A percentile compares a stretch with the other conserved stretches of the same genome.
These are phyloP conservation scores for Acanthamoeba divionensis DNA, from an alignment of 208 protist genomes.

Conservation along the genomic window DNA sequence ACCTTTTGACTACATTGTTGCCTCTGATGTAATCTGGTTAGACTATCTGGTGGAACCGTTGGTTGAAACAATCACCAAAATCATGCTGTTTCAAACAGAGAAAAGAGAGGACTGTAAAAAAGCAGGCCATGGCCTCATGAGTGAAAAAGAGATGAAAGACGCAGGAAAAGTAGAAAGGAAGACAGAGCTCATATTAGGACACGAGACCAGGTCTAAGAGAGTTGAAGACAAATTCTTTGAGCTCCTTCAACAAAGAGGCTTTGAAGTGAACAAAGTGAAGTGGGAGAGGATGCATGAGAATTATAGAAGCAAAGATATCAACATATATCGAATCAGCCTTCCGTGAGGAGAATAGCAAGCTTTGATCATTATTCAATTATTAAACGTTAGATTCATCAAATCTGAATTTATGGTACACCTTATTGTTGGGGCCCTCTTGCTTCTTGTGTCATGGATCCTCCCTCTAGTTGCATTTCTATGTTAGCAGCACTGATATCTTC, in stretches of 20 bases:
- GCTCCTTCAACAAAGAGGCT: not conserved
- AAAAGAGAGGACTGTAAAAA: too few species aligned
- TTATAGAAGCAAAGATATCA: slow-evolving; percentile 3
- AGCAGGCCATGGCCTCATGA: too few species aligned
- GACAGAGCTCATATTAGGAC: slow-evolving; percentile 29
- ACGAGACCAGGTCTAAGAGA: slow-evolving; percentile 10
- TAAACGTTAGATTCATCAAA: too few species aligned
- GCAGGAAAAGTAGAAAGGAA: not conserved
- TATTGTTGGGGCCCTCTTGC: too few species aligned
- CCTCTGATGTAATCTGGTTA: slow-evolving; percentile 36
- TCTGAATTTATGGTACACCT: too few species aligned
- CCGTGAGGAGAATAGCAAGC: too few species aligned
- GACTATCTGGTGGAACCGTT: slow-evolving; percentile 17
- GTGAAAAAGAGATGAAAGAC: not conserved
- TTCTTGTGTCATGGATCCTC: too few species aligned
- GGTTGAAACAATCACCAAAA: not conserved
- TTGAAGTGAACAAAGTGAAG: not conserved
- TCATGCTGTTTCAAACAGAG: too few species aligned
- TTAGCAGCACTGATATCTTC: too few species aligned
- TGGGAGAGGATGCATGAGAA: slow-evolving; percentile 1
- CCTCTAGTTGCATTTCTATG: too few species aligned
- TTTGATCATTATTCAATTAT: too few species aligned
- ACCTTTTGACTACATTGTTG: slow-evolving; percentile 1
- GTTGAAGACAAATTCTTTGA: slow-evolving; percentile 40
- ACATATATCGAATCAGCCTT: slow-evolving; percentile 5